Conservation (phyloP, 2,329 filamentous ascomycete genomes). For the Tolypocladium album region DNA sequence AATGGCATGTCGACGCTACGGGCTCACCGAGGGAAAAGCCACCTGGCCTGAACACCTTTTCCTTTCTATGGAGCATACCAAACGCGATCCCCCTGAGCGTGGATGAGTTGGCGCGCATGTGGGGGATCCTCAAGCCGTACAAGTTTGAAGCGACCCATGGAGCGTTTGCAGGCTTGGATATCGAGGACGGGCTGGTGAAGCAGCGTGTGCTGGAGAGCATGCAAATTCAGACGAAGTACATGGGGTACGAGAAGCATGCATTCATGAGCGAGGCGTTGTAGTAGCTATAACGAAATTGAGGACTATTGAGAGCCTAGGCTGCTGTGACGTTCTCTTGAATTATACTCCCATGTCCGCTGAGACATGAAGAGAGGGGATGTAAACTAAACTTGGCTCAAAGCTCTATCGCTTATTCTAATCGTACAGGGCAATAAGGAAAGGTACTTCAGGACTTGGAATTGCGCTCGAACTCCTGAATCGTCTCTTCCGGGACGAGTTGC, state of each 20-base stretch:
- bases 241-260: constrained; percentile 32
- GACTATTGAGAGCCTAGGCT: not conserved
- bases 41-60: constrained; percentile 40
- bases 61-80: constrained; percentile 69
- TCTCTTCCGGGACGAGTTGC: constrained; percentile 3
- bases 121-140: constrained; percentile 50
- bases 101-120: constrained; percentile 55
- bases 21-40: constrained; percentile 26
- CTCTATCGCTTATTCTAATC: not conserved
- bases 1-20: constrained; percentile 31
- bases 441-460: not conserved
- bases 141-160: constrained; percentile 59
- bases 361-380: not conserved
- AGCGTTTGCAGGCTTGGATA: constrained; percentile 53
- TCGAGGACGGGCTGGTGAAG: constrained; percentile 47
- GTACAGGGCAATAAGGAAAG: not conserved
- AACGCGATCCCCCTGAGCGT: constrained; percentile 64
- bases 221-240: constrained; percentile 54
- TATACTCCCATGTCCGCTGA: not conserved
- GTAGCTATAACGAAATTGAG: not conserved
- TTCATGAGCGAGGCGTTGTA: constrained; percentile 20
- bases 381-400: not conserved
- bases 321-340: not conserved
- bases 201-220: constrained; percentile 61
- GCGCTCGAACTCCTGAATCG: not conserved